Evolutionary conservation across 208 protist species (phyloP).

Genomic region (Leishmania martiniquensis): DNA sequence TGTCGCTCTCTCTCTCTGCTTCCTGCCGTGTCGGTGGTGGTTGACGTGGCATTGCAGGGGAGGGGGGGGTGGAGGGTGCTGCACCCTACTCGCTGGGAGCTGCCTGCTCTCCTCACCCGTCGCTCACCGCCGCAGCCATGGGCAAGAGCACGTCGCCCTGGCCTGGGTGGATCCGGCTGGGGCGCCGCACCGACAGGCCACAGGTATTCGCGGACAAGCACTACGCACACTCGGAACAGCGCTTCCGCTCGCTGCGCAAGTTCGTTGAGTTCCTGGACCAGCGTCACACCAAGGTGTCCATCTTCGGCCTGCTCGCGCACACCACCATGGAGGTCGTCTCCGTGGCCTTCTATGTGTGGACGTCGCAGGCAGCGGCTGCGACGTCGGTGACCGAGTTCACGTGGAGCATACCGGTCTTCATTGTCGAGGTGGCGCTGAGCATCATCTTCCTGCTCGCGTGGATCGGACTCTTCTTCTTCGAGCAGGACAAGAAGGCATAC

Average conservation of each 20-base stretch:
- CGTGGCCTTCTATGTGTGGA: slow-evolving; percentile 76
- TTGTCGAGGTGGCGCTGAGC: slow-evolving; percentile 67
- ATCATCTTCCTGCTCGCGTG: slow-evolving; percentile 80
- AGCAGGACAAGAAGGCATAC: slow-evolving; percentile 69
- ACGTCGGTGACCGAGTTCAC: slow-evolving; percentile 40
- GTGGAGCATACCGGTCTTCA: slow-evolving; percentile 61
- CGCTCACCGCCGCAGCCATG: background rate
- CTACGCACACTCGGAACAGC: slow-evolving; percentile 33
- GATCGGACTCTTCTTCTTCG: slow-evolving; percentile 62
- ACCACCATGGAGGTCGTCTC: slow-evolving; percentile 61
- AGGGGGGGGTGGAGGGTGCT: too few species aligned
- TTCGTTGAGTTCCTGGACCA: slow-evolving; percentile 71
- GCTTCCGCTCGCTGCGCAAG: slow-evolving; percentile 56
- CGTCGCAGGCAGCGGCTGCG: slow-evolving; percentile 42
- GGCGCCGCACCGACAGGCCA: slow-evolving; percentile 22
- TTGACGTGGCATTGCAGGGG: background rate
- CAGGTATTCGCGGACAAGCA: slow-evolving; percentile 40
- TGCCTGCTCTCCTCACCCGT: background rate
- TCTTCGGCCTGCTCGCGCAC: slow-evolving; percentile 56
- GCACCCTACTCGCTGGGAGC: background rate
- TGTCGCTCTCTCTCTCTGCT: background rate
- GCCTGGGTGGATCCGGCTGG: slow-evolving; percentile 12
- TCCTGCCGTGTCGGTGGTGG: background rate
- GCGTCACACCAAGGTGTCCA: slow-evolving; percentile 67
- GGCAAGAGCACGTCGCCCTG: background rate